Evolutionary conservation across 1,284 basidiomycete genomes (phyloP).

Genomic region (Polyporus tsugae): DNA sequence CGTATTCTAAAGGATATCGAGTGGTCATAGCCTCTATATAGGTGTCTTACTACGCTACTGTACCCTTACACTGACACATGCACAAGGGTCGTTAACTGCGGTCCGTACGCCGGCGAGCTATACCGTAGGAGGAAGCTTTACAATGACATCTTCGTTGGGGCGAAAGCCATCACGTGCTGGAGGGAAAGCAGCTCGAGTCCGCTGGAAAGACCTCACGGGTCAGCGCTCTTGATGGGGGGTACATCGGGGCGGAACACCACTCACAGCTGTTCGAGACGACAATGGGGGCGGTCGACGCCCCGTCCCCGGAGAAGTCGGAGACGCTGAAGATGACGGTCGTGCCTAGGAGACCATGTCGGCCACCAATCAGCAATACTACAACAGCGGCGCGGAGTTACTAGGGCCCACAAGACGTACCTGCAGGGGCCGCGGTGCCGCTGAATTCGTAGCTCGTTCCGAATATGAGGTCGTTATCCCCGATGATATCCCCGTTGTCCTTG

Average conservation of each 20-base stretch:
- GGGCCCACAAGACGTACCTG: background rate
- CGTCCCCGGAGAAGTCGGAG: background rate
- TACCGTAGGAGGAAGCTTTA: too few relatives aligned
- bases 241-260: background rate
- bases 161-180: background rate
- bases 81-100: too few relatives aligned
- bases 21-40: too few relatives aligned
- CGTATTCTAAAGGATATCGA: too few relatives aligned
- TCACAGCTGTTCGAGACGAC: constrained; percentile 4
- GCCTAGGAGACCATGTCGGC: background rate
- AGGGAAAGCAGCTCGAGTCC: background rate
- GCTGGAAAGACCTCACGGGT: background rate
- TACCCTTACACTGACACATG: too few relatives aligned
- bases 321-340: background rate
- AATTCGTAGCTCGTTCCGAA: background rate
- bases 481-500: background rate
- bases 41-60: too few relatives aligned
- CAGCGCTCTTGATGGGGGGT: background rate
- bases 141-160: too few relatives aligned
- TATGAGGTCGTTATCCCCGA: background rate
- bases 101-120: too few relatives aligned
- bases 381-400: too few relatives aligned
- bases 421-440: background rate
- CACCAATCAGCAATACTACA: too few relatives aligned
- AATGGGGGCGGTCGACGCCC: background rate